A percentile compares a stretch with the other conserved stretches of the same genome.
Evolutionary conservation across 1,284 basidiomycete genomes (phyloP).

Genomic region (Ustanciosporium gigantosporum): DNA sequence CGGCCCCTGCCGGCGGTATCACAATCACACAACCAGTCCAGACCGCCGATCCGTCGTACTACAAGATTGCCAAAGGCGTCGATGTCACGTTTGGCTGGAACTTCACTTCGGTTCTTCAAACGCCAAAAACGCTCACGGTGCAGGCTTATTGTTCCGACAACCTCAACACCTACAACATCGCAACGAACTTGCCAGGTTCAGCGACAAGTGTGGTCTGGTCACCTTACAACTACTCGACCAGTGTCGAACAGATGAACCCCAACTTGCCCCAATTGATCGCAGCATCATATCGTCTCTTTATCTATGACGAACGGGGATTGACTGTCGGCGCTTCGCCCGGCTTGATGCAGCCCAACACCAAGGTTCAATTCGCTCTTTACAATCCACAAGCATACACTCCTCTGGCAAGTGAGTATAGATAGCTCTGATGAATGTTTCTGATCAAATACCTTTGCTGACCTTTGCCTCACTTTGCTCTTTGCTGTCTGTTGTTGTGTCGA

Average conservation of each 20-base stretch:
- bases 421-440: too few relatives aligned
- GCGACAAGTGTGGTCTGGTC: conserved; percentile 54
- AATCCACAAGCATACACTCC: conserved; percentile 58
- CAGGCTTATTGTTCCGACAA: conserved; percentile 56
- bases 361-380: conserved; percentile 57
- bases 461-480: conserved; percentile 1
- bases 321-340: conserved; percentile 35
- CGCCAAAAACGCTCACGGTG: conserved; percentile 46
- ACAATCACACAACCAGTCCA: conserved; percentile 55
- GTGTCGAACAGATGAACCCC: conserved; percentile 35
- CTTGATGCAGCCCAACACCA: conserved; percentile 50
- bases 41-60: conserved; percentile 55
- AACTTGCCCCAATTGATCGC: conserved; percentile 50
- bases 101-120: conserved; percentile 53
- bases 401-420: conserved; percentile 46
- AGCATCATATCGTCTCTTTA: conserved; percentile 53
- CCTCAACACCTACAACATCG: conserved; percentile 53
- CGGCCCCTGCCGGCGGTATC: conserved; percentile 53
- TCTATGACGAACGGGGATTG: conserved; percentile 56
- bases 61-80: conserved; percentile 57
- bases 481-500: too few relatives aligned
- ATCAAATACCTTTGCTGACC: too few relatives aligned
- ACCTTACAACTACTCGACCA: conserved; percentile 51
- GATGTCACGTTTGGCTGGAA: conserved; percentile 59
- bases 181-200: conserved; percentile 48